Base-by-base conservation (phyloP, 2,329 filamentous ascomycete species). In the Botrytis fabae region DNA sequence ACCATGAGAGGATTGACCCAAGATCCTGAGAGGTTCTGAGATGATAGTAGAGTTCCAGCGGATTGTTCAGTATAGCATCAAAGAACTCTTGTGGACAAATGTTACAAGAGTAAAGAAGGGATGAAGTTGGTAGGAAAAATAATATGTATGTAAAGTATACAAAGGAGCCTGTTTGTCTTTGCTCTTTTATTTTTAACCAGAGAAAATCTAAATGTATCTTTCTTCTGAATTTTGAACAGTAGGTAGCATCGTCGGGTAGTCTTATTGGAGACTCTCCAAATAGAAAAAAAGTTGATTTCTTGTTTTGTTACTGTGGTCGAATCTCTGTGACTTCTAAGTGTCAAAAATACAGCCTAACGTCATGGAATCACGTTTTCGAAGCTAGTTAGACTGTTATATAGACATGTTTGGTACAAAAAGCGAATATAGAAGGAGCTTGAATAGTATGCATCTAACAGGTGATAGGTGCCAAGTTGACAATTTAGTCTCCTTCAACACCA, bases 101-200 rank as follows among this genome's bases (percentile, higher is more conserved):
- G 8, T 5, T 59, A 59, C 7, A 35, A 10, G 28, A 18, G 28
- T 20, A 35, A 32, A 18, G 28, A 35, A 3, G 7, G 32, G 20
- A 18, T 3, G 28, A 35, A 32, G 18, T 14, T 16, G 35, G 54
- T 59, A 16, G 32, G 18, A 35, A 4, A 35, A 60, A 22, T 16
- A 4, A 32, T 20, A 14, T 35, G 28, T 60, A 32, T 60, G 18
- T 32, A 35, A 60, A 8, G 57, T 22, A 14, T 12, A 2, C 28
- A 18, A 22, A 35, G 0, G 28, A 35, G 2, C 4, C 10, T 22
- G 28, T 1, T 0, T 12, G 0, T 35, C 8, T 60, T 60, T 35
- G 10, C 20, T 32, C 16, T 22, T 18, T 35, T 22, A 3, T 6
- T 35, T 9, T 60, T 2, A 22, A 22, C 2, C 9, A 32, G 14